Evolutionary conservation across 225 moss, liverwort and hornwort genomes (phyloP), one percentile per base, ranked within the genome.

Genomic region (Neckera pumila): DNA sequence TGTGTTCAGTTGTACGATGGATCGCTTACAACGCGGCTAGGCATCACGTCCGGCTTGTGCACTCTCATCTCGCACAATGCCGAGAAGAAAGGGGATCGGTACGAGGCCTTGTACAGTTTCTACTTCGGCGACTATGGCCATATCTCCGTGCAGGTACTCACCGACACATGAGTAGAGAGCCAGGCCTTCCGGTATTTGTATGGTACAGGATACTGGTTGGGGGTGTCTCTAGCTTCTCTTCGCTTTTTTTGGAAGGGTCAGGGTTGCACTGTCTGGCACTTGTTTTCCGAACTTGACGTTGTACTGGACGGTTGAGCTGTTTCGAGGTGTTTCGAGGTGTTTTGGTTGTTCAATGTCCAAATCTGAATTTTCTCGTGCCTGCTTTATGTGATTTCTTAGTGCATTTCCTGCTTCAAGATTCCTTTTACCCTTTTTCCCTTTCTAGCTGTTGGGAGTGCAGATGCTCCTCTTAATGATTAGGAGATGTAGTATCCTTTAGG

Each of bases 51-150:
- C 36, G 94, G 94, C 15, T 30, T 91, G 9, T 85, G 89, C 90
- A 86, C 91, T 11, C 84, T 95, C 25, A 93, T 95, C 34, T 47
- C 89, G 36, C 89, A 85, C 80, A 70, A 90, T 6, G 80, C 45
- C 26, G 87, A 89, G 21, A 92, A 91, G 89, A 91, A 94, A 4
- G 92, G 93, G 4, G 88, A 93, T 67, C 87, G 93, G 26, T 95
- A 86, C 14, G 94, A 95, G 87, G 93, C 94, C 4, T 4, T 83
- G 21, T 89, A 87, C 45, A 93, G 93, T 84, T 93, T 95, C 93
- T 95, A 95, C 89, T 88, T 95, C 84, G 94, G 93, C 63, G 93
- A 95, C 70, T 91, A 93, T 38, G 94, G 94, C 79, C 94, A 95
- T 54, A 93, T 95, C 89, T 92, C 92, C 69, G 90, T 93, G 71